phyloP scores from a whole-genome alignment of 768 basidiomycete species.

The Tremella yokohamensis region DNA sequence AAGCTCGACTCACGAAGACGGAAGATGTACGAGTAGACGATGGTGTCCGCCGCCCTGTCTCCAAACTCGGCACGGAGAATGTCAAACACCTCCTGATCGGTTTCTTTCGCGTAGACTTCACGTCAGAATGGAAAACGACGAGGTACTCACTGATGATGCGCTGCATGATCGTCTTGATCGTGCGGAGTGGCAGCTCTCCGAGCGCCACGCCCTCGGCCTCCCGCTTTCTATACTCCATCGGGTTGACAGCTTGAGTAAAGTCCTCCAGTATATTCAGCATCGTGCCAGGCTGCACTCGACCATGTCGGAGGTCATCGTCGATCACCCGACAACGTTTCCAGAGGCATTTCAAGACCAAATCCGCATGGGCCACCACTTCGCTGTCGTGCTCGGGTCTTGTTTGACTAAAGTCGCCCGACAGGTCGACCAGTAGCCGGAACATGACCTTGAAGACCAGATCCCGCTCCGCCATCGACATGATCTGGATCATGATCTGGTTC shows the following conservation, averaged over 20 bases:
- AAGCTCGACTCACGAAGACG: constrained; percentile 25
- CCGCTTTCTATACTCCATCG: constrained; percentile 91
- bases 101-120: constrained; percentile 50
- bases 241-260: constrained; percentile 87
- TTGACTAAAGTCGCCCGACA: constrained; percentile 56
- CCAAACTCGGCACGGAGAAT: constrained; percentile 85
- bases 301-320: constrained; percentile 79
- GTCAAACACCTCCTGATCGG: constrained; percentile 70
- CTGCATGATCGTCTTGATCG: constrained; percentile 97
- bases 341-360: constrained; percentile 89
- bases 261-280: constrained; percentile 88
- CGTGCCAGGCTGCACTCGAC: constrained; percentile 76
- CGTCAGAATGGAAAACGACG: constrained; percentile 46
- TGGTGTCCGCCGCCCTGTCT: constrained; percentile 54
- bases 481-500: constrained; percentile 92
- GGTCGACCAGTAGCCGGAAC: constrained; percentile 74
- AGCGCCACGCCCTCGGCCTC: constrained; percentile 87
- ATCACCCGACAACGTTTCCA: constrained; percentile 97
- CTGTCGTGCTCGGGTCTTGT: constrained; percentile 63
- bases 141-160: constrained; percentile 83
- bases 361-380: constrained; percentile 81
- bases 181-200: constrained; percentile 95
- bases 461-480: constrained; percentile 83
- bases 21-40: constrained; percentile 38
- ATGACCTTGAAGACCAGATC: constrained; percentile 74